Percentiles rank a stretch among this genome's conserved stretches.
These are phyloP conservation scores for Bryum argenteum DNA, from an alignment of 225 moss, liverwort and hornwort species.

Conservation along the genomic window DNA sequence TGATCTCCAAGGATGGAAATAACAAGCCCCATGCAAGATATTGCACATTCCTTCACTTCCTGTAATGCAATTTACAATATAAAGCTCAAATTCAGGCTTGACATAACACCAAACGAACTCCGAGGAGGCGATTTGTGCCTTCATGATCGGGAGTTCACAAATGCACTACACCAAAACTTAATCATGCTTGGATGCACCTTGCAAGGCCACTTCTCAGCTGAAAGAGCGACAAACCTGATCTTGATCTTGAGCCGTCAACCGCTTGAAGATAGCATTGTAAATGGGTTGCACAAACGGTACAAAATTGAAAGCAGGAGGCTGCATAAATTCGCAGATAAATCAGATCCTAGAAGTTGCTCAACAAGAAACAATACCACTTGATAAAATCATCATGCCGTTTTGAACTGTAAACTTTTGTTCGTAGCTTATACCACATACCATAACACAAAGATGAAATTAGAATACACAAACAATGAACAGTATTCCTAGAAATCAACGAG, in stretches of 20 bases:
- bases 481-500: not conserved
- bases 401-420: not conserved
- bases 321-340: constrained; percentile 28
- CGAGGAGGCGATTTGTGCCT: constrained; percentile 15
- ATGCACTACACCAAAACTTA: constrained; percentile 1
- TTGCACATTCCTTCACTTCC: constrained; percentile 99
- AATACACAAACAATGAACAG: constrained; percentile 8
- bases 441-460: constrained; percentile 5
- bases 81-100: constrained; percentile 23
- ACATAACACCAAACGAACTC: constrained; percentile 8
- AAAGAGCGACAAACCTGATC: constrained; percentile 77
- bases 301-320: constrained; percentile 87
- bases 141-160: not conserved
- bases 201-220: constrained; percentile 14
- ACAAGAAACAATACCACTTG: constrained; percentile 5
- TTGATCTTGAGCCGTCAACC: constrained; percentile 99
- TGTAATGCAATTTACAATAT: constrained; percentile 50
- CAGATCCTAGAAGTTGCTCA: not conserved
- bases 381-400: not conserved
- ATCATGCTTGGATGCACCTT: constrained; percentile 18
- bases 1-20: constrained; percentile 99
- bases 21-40: constrained; percentile 99
- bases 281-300: constrained; percentile 93
- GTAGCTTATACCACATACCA: not conserved
- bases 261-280: constrained; percentile 89